Percentiles rank a stretch among this genome's conserved stretches.
phyloP scores from a whole-genome alignment of 352 stramenopile species.

The Pythium aphanidermatum region DNA sequence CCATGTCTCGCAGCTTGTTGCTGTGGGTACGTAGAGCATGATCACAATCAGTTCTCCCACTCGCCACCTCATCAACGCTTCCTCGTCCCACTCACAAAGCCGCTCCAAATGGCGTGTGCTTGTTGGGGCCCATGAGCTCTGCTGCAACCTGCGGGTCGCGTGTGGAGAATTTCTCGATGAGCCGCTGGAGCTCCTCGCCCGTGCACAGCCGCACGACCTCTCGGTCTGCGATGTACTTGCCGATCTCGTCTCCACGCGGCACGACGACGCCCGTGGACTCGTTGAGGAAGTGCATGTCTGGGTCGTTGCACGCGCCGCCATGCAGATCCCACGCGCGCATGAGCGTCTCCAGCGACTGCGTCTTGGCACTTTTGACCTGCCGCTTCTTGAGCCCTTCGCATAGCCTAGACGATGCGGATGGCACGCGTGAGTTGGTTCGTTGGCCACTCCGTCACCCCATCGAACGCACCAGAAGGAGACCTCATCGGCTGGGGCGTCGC shows the following conservation, averaged over 20 bases:
- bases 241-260: slow-evolving; percentile 43
- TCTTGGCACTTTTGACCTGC: slow-evolving; percentile 37
- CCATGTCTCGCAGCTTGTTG: slow-evolving; percentile 63
- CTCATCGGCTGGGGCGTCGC: slow-evolving; percentile 32
- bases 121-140: slow-evolving; percentile 55
- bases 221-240: slow-evolving; percentile 51
- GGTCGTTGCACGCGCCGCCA: slow-evolving; percentile 1
- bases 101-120: slow-evolving; percentile 45
- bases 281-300: slow-evolving; percentile 62
- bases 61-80: neutral
- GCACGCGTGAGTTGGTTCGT: no score
- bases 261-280: slow-evolving; percentile 69
- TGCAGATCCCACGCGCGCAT: slow-evolving; percentile 46
- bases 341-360: slow-evolving; percentile 34
- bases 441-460: no score
- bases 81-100: slow-evolving; percentile 35
- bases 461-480: slow-evolving; percentile 63
- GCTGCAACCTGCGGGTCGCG: slow-evolving; percentile 50
- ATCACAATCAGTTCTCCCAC: neutral
- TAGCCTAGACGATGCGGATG: no score
- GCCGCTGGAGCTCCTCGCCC: slow-evolving; percentile 40
- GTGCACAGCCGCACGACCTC: slow-evolving; percentile 73
- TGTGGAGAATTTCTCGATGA: slow-evolving; percentile 63
- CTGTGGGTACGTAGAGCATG: slow-evolving; percentile 18
- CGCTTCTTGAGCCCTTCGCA: slow-evolving; percentile 69